Percentiles rank a stretch among this genome's conserved stretches.
These are phyloP conservation scores for Limonomyces culmigenus DNA, from an alignment of 1,284 basidiomycete species.

Conservation along the genomic window DNA sequence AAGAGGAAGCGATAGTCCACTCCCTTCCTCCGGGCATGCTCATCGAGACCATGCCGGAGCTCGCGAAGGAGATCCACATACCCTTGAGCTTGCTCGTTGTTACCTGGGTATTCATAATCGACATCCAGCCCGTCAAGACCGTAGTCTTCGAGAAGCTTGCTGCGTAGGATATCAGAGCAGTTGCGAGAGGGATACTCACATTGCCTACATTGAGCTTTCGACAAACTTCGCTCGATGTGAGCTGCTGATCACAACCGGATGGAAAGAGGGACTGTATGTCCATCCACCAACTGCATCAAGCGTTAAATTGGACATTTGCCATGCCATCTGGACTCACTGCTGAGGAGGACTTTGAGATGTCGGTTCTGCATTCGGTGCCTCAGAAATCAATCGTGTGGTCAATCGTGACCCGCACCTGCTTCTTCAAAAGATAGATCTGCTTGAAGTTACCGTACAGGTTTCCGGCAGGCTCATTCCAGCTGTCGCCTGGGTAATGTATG, in stretches of 20 bases:
- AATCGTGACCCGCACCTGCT: no score
- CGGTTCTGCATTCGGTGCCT: no score
- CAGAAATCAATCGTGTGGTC: no score
- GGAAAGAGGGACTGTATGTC: conserved; percentile 73
- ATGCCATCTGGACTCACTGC: neutral
- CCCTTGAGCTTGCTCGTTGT: conserved; percentile 52
- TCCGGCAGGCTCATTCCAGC: conserved; percentile 64
- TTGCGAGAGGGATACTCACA: conserved; percentile 52
- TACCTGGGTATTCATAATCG: conserved; percentile 76
- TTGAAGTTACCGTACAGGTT: conserved; percentile 95
- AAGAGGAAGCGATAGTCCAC: conserved; percentile 51
- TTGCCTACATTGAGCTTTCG: conserved; percentile 52
- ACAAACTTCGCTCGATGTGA: conserved; percentile 62
- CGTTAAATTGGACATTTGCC: conserved; percentile 25
- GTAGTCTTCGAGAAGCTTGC: conserved; percentile 24
- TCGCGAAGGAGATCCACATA: conserved; percentile 60
- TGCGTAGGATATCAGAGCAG: conserved; percentile 38
- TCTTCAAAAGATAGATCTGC: conserved; percentile 81
- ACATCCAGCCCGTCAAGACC: conserved; percentile 58
- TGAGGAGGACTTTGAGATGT: conserved; percentile 68
- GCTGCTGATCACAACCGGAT: conserved; percentile 55
- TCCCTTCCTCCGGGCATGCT: conserved; percentile 41
- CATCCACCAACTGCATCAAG: conserved; percentile 45
- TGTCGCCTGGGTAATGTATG: conserved; percentile 74
- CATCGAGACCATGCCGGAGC: conserved; percentile 51